These are phyloP conservation scores for Carex sylvatica DNA, from an alignment of 202 grass and related monocot species.

Conservation along the genomic window DNA sequence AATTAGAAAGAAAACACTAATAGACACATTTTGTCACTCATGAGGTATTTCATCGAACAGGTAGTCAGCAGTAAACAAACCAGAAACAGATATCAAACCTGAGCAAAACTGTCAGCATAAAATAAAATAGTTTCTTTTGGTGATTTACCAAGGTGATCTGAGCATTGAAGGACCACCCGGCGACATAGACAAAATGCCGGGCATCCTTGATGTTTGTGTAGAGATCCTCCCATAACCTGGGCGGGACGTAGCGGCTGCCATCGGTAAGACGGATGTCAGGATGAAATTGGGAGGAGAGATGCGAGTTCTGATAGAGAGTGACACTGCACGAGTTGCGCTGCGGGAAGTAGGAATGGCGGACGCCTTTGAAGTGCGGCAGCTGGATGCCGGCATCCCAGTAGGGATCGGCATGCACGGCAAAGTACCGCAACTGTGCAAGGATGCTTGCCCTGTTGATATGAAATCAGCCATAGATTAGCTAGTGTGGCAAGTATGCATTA, in stretches of 20 bases:
- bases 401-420: slow-evolving; percentile 38
- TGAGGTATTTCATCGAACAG: neutral
- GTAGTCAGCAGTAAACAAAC: neutral
- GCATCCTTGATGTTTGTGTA: slow-evolving; percentile 52
- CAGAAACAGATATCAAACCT: neutral
- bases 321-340: slow-evolving; percentile 46
- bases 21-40: neutral
- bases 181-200: slow-evolving; percentile 64
- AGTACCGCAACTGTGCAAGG: slow-evolving; percentile 37
- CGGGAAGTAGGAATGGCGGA: slow-evolving; percentile 52
- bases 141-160: slow-evolving; percentile 26
- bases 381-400: slow-evolving; percentile 51
- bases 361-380: slow-evolving; percentile 30
- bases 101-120: neutral
- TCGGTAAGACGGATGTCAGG: slow-evolving; percentile 36
- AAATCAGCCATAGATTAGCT: neutral
- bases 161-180: slow-evolving; percentile 59
- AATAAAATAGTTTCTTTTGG: neutral
- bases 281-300: slow-evolving; percentile 46
- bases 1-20: neutral
- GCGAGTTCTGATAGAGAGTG: slow-evolving; percentile 76
- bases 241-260: slow-evolving; percentile 33
- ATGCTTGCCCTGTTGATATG: slow-evolving; percentile 36
- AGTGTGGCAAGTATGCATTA: neutral
- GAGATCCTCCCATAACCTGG: slow-evolving; percentile 70